Evolutionary conservation across 108 stramenopile species (phyloP).

Genomic region (Heterococcus sp.): DNA sequence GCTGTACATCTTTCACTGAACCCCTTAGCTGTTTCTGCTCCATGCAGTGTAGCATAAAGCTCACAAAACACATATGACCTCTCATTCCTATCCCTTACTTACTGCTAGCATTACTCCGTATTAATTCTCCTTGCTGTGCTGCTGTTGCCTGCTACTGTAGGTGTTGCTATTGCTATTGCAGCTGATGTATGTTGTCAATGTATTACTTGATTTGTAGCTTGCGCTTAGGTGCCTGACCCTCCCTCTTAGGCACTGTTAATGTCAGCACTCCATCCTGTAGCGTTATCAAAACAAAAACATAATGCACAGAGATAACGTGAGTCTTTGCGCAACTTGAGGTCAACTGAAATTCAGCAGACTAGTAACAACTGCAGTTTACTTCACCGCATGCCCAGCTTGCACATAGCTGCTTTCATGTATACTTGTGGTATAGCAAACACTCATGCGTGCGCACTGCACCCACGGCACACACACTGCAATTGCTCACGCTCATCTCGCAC

Average conservation of each 20-base stretch:
- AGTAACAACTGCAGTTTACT: background rate
- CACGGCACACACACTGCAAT: too few relatives aligned
- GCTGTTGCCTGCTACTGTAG: background rate
- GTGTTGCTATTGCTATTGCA: background rate
- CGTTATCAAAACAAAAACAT: background rate
- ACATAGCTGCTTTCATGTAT: background rate
- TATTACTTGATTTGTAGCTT: background rate
- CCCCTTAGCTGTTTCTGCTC: too few relatives aligned
- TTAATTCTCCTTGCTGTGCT: too few relatives aligned
- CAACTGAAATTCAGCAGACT: background rate
- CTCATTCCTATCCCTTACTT: too few relatives aligned
- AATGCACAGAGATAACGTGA: background rate
- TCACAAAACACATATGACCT: too few relatives aligned
- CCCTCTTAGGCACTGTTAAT: background rate
- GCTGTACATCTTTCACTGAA: too few relatives aligned
- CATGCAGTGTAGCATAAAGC: too few relatives aligned
- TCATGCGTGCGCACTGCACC: too few relatives aligned
- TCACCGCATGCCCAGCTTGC: background rate
- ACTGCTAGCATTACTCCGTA: too few relatives aligned
- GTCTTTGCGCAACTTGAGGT: background rate
- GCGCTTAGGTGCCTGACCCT: background rate
- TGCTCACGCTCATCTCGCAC: too few relatives aligned
- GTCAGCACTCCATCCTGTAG: background rate
- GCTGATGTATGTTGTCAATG: too few relatives aligned
- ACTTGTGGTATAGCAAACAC: background rate